Conservation (phyloP, 1,284 basidiomycete species). For the Exobasidium rhododendri region DNA sequence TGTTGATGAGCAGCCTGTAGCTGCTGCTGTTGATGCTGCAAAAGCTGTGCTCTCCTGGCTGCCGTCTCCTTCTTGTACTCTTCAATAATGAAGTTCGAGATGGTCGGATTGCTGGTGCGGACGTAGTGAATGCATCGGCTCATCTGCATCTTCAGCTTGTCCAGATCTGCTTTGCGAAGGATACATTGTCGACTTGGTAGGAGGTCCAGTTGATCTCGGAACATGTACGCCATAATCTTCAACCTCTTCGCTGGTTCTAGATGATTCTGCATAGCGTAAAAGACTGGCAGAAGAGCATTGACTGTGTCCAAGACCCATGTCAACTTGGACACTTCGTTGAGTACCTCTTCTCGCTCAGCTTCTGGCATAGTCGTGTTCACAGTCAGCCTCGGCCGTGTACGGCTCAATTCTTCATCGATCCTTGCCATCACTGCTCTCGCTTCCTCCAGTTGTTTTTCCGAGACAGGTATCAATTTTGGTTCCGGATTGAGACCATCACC, state of each 20-base stretch:
- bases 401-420: slow-evolving; percentile 37
- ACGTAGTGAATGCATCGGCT: slow-evolving; percentile 52
- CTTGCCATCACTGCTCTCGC: slow-evolving; percentile 34
- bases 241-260: slow-evolving; percentile 48
- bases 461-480: slow-evolving; percentile 32
- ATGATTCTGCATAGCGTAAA: slow-evolving; percentile 49
- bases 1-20: slow-evolving; percentile 1
- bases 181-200: slow-evolving; percentile 43
- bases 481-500: neutral
- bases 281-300: slow-evolving; percentile 45
- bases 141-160: slow-evolving; percentile 53
- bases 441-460: slow-evolving; percentile 42
- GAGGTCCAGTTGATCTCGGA: slow-evolving; percentile 48
- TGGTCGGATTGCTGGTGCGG: slow-evolving; percentile 40
- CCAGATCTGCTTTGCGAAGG: slow-evolving; percentile 40
- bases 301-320: slow-evolving; percentile 43
- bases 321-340: slow-evolving; percentile 43
- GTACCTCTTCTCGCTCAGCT: slow-evolving; percentile 36
- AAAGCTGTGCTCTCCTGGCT: neutral
- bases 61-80: slow-evolving; percentile 11
- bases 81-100: slow-evolving; percentile 27
- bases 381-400: slow-evolving; percentile 34
- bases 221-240: slow-evolving; percentile 53
- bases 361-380: slow-evolving; percentile 44
- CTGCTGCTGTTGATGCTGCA: slow-evolving; percentile 9